Base-by-base conservation (phyloP, 1,139 yeast species). In the Blastobotrys serpentis region DNA sequence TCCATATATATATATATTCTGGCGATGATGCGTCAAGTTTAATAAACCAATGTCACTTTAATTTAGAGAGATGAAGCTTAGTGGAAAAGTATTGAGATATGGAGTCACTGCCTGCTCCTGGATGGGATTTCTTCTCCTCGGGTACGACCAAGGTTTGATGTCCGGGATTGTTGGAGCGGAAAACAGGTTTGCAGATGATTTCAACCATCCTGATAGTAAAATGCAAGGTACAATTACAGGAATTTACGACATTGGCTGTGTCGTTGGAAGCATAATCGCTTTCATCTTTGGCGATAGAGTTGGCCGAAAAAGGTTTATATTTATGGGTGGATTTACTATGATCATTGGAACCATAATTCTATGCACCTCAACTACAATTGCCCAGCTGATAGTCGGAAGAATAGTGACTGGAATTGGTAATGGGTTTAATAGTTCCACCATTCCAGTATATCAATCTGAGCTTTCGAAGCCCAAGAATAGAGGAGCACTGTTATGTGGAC, bases 191-290 rank as follows among this genome's bases (percentile, higher is more conserved):
- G 44, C 40, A 2, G 22, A 42, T 44, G 38, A 39, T 4, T 56
- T 56, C 39, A 43, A 51, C 33, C 38, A 52, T 19, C 56, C 58
- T 4, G 42, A 41, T 37, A 48, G 63, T n/a, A 47, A 50, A 5
- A 38, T 63, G 19, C 58, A 55, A 22, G 65, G 67, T 10, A 54
- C 62, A 2, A 58, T 58, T 22, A 61, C 61, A 2, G 77, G 89
- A 0, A 78, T 84, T 64, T 85, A 84, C 65, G 90, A 84, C 63
- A 67, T 85, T 42, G 98, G 98, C 49, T 96, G 97, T 4, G 74
- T 90, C 52, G 69, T 65, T 5, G 70, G 69, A 1, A 64, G 71
- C 4, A 47, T 66, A 4, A 40, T 53, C 19, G 58, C 70, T 7
- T 70, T 70, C 18, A 47, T 55, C 19, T 34, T 65, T 2, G 95